Percentiles rank a stretch among this genome's conserved stretches.
These are phyloP conservation scores for Harringtonia lauricola DNA, from an alignment of 2,329 filamentous ascomycete species.

Conservation along the genomic window DNA sequence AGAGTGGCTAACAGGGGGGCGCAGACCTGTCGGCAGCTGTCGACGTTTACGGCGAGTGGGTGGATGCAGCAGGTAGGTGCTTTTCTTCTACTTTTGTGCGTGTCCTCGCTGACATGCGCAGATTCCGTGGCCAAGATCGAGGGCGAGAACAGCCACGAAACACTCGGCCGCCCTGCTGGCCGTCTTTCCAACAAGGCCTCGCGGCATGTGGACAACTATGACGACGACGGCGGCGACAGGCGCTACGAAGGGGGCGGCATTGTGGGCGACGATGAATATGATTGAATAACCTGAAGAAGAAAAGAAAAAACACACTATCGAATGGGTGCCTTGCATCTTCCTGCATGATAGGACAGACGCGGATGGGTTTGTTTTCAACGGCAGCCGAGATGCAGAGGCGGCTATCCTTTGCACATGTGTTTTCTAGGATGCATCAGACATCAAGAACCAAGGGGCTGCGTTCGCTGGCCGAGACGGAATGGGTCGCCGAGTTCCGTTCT, in stretches of 20 bases:
- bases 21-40: constrained; percentile 80
- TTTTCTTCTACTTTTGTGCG: background rate
- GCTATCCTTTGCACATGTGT: too few relatives aligned
- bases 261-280: constrained; percentile 44
- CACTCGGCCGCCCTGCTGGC: constrained; percentile 1
- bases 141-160: constrained; percentile 3
- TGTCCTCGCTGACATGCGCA: constrained; percentile 12
- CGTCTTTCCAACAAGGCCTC: constrained; percentile 1
- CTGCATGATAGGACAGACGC: too few relatives aligned
- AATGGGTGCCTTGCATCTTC: background rate
- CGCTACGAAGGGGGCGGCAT: constrained; percentile 43
- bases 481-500: too few relatives aligned
- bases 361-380: too few relatives aligned
- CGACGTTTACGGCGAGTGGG: constrained; percentile 97
- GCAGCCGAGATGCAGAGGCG: too few relatives aligned
- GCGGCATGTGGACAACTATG: constrained; percentile 10
- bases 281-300: constrained; percentile 23
- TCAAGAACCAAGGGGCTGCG: too few relatives aligned
- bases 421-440: too few relatives aligned
- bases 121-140: constrained; percentile 37
- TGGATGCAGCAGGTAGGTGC: constrained; percentile 64
- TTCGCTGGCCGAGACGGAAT: too few relatives aligned
- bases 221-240: constrained; percentile 39
- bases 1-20: background rate
- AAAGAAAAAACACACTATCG: background rate